Conservation (phyloP, 2,329 filamentous ascomycete species). For the Zalaria sp. region DNA sequence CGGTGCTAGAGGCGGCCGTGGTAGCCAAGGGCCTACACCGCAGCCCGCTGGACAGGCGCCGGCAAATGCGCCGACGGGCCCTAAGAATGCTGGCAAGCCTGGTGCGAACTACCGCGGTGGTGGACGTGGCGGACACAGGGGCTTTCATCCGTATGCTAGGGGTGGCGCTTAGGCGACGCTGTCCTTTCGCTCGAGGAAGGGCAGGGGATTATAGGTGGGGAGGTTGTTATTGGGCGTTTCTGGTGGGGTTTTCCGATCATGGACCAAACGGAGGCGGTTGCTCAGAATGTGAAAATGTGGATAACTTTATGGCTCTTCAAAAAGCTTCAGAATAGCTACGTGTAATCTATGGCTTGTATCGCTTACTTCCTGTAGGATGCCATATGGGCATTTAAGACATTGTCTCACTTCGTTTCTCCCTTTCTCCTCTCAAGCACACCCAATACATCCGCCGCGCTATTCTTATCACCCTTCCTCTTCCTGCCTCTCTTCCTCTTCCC, state of each 20-base stretch:
- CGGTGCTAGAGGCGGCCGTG: slow-evolving; percentile 4
- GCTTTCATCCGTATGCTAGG: slow-evolving; percentile 63
- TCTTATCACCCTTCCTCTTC: slow-evolving; percentile 63
- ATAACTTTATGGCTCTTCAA: too few species aligned
- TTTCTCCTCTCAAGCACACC: slow-evolving; percentile 56
- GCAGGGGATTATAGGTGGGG: too few species aligned
- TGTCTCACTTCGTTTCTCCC: slow-evolving; percentile 15
- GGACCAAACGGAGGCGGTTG: too few species aligned
- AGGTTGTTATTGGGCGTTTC: too few species aligned
- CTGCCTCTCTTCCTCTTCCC: slow-evolving; percentile 46
- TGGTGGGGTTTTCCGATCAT: too few species aligned
- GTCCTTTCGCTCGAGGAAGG: too few species aligned
- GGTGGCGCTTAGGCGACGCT: slow-evolving; percentile 4
- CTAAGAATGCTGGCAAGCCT: slow-evolving; percentile 85
- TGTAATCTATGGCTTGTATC: too few species aligned
- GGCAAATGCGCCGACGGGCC: slow-evolving; percentile 80
- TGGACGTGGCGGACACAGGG: slow-evolving; percentile 57
- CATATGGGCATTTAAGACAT: too few species aligned
- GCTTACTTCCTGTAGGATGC: too few species aligned
- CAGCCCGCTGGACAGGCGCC: slow-evolving; percentile 40
- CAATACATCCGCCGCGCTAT: slow-evolving; percentile 70
- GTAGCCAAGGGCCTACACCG: slow-evolving; percentile 10
- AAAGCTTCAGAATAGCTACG: too few species aligned
- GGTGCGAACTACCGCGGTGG: slow-evolving; percentile 90
- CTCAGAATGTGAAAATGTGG: too few species aligned